Conservation (phyloP, 1,139 yeast species). For the Blastobotrys apis region DNA sequence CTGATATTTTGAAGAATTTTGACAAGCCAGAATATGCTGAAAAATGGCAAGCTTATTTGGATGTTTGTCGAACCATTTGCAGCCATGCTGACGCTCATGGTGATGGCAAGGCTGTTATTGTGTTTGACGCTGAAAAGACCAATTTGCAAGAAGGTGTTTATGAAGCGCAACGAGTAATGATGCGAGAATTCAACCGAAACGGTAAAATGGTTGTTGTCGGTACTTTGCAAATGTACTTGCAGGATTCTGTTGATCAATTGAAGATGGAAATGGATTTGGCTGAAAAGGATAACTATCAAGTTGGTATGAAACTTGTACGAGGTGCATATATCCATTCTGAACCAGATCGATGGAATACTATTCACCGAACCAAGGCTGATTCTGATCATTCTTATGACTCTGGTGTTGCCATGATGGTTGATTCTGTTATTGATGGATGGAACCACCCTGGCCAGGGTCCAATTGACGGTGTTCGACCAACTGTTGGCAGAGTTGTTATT, state of each 20-base stretch:
- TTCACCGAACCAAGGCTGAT: constrained; percentile 69
- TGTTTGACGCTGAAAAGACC: constrained; percentile 89
- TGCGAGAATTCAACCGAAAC: constrained; percentile 63
- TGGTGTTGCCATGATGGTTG: constrained; percentile 63
- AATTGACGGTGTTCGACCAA: constrained; percentile 26
- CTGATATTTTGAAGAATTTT: constrained; percentile 63
- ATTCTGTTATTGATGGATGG: constrained; percentile 51
- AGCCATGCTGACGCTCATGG: constrained; percentile 62
- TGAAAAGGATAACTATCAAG: constrained; percentile 52
- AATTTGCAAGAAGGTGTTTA: constrained; percentile 89
- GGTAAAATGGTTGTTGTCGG: constrained; percentile 72
- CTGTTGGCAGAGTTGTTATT: constrained; percentile 80
- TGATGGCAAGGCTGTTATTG: constrained; percentile 79
- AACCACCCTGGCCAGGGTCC: constrained; percentile 36
- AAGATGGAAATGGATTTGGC: constrained; percentile 65
- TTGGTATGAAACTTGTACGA: constrained; percentile 91
- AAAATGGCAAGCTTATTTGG: constrained; percentile 58
- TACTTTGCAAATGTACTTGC: constrained; percentile 88
- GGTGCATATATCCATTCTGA: constrained; percentile 97
- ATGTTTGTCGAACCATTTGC: constrained; percentile 60
- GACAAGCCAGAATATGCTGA: constrained; percentile 48
- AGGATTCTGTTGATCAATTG: constrained; percentile 61
- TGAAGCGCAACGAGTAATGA: constrained; percentile 79
- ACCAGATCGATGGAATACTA: constrained; percentile 58
- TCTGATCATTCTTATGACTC: constrained; percentile 74